Evolutionary conservation across 2,329 filamentous ascomycete species (phyloP).

Genomic region (Hirsutella rhossiliensis): DNA sequence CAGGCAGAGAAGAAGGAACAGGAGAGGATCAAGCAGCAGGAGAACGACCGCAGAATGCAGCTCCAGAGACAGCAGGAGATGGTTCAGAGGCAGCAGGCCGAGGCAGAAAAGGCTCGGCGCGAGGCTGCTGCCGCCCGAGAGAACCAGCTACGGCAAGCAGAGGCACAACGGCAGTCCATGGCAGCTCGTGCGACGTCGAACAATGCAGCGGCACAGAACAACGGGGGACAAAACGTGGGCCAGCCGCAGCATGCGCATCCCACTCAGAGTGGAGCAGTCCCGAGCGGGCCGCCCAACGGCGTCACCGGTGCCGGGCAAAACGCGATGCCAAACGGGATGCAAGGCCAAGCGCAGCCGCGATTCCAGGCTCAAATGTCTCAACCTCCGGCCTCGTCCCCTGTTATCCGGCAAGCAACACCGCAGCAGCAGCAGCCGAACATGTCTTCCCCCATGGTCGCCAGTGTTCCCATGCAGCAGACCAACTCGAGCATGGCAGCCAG

Average conservation of each 20-base stretch:
- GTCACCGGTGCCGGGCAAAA: constrained; percentile 16
- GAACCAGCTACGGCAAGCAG: constrained; percentile 22
- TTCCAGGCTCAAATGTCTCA: constrained; percentile 48
- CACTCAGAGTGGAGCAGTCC: constrained; percentile 23
- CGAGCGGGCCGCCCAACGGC: constrained; percentile 27
- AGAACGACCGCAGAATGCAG: constrained; percentile 42
- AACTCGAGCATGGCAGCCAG: constrained; percentile 58
- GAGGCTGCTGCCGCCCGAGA: constrained; percentile 22
- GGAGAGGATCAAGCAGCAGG: constrained; percentile 57
- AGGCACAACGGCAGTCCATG: constrained; percentile 22
- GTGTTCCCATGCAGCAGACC: constrained; percentile 51
- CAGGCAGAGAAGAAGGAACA: constrained; percentile 66
- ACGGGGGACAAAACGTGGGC: constrained; percentile 11
- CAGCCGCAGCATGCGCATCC: constrained; percentile 22
- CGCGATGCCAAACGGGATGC: constrained; percentile 26
- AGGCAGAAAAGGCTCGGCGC: constrained; percentile 28
- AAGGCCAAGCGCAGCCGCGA: constrained; percentile 28
- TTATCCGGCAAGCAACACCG: constrained; percentile 50
- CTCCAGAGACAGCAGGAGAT: constrained; percentile 29
- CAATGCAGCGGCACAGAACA: constrained; percentile 4
- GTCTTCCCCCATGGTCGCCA: constrained; percentile 53
- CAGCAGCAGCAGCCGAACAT: constrained; percentile 41
- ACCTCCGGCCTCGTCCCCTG: constrained; percentile 55
- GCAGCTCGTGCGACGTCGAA: constrained; percentile 12
- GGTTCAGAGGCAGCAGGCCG: constrained; percentile 32